These are phyloP conservation scores for Acmispon strigosus DNA, from an alignment of 306 rosid genomes.

Conservation along the genomic window DNA sequence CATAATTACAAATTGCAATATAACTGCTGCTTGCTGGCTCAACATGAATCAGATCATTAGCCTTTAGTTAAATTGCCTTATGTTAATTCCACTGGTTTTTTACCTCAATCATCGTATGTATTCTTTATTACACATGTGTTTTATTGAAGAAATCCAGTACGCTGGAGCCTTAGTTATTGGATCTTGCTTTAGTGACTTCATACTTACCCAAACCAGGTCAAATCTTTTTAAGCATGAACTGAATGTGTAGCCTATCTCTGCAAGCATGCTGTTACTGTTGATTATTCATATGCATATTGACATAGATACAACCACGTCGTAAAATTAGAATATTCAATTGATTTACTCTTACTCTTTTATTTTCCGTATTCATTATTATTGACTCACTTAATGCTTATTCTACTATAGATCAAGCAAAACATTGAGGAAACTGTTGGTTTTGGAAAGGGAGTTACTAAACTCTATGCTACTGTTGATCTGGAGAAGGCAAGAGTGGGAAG, in stretches of 20 bases:
- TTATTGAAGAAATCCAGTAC: not conserved
- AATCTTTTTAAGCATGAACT: not conserved
- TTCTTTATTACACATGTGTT: not conserved
- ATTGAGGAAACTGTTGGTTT: slow-evolving; percentile 58
- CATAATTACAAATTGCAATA: not conserved
- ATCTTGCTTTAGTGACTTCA: not conserved
- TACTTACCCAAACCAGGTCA: not conserved
- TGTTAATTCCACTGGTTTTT: slow-evolving; percentile 1
- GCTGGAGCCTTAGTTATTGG: not conserved
- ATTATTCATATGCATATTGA: not conserved
- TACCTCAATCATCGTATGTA: not conserved
- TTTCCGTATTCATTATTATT: not conserved
- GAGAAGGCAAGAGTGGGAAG: slow-evolving; percentile 80
- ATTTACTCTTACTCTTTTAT: not conserved
- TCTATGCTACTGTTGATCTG: slow-evolving; percentile 67
- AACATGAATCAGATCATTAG: not conserved
- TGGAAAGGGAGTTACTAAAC: slow-evolving; percentile 57
- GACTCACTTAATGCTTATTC: not conserved
- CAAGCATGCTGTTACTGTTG: not conserved
- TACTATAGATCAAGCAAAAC: slow-evolving; percentile 42
- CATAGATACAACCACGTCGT: not conserved
- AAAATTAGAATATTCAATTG: not conserved
- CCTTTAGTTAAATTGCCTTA: not conserved
- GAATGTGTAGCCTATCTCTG: not conserved
- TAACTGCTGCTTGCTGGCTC: not conserved